Conservation (phyloP, 768 basidiomycete species). For the Termitomyces sp. region DNA sequence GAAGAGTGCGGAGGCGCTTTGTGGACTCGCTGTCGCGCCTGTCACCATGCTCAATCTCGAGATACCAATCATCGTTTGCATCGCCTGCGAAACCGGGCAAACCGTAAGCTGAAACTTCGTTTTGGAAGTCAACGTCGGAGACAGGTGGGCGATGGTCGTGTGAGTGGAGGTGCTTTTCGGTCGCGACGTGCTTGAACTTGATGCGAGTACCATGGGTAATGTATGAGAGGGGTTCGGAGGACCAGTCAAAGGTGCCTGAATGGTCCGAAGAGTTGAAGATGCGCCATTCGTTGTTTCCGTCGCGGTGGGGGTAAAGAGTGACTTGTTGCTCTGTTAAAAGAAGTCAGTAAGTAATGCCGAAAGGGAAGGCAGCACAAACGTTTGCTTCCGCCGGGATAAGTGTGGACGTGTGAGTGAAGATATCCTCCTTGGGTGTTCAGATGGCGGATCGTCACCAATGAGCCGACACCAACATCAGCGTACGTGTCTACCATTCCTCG, state of each 20-base stretch:
- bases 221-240: constrained; percentile 53
- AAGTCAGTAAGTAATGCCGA: constrained; percentile 4
- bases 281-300: constrained; percentile 92
- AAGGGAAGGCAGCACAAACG: constrained; percentile 43
- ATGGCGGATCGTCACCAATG: constrained; percentile 80
- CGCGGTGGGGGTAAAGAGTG: constrained; percentile 98
- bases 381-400: constrained; percentile 86
- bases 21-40: constrained; percentile 62
- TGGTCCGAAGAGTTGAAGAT: constrained; percentile 72
- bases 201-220: constrained; percentile 68
- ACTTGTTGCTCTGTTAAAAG: constrained; percentile 84
- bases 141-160: constrained; percentile 95
- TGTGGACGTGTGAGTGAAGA: constrained; percentile 90
- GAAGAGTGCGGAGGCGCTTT: constrained; percentile 73
- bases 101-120: constrained; percentile 95
- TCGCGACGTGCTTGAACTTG: constrained; percentile 77
- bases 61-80: constrained; percentile 88
- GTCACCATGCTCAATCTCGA: constrained; percentile 79
- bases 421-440: constrained; percentile 99
- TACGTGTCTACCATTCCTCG: constrained; percentile 91
- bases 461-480: constrained; percentile 88
- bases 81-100: constrained; percentile 84
- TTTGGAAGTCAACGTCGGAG: constrained; percentile 98
- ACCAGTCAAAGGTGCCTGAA: constrained; percentile 44
- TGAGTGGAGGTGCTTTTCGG: constrained; percentile 88